Evolutionary conservation across 176 grass and related monocot species (phyloP).

Genomic region (Oryza officinalis): DNA sequence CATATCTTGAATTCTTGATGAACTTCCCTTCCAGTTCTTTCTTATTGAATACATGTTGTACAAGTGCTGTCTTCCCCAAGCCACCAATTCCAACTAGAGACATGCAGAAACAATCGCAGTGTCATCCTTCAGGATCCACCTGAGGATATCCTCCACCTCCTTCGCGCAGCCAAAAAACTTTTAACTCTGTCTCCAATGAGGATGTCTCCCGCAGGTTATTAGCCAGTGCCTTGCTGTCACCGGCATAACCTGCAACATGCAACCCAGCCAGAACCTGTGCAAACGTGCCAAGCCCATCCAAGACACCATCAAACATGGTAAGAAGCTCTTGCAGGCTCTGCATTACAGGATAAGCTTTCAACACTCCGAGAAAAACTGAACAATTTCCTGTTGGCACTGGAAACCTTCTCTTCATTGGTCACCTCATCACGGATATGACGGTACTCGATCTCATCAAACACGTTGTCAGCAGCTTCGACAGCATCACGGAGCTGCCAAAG

Average conservation of each 20-base stretch:
- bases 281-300: neutral
- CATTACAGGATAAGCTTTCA: neutral
- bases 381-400: neutral
- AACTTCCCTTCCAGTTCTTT: neutral
- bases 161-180: conserved; percentile 21
- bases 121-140: neutral
- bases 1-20: conserved; percentile 29
- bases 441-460: conserved; percentile 39
- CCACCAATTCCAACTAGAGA: conserved; percentile 5
- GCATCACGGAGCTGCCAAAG: conserved; percentile 20
- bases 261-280: neutral
- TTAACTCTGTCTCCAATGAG: neutral
- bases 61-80: conserved; percentile 37
- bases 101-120: neutral
- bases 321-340: conserved; percentile 8
- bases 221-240: neutral
- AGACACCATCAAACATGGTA: neutral
- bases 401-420: neutral
- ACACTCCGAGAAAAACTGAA: neutral
- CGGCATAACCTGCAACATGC: neutral
- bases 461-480: conserved; percentile 1
- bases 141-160: conserved; percentile 1
- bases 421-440: neutral
- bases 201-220: neutral
- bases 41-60: conserved; percentile 18